Percentiles rank a stretch among this genome's conserved stretches.
phyloP scores from a whole-genome alignment of 78 protist species.

The Paulinella micropora region DNA sequence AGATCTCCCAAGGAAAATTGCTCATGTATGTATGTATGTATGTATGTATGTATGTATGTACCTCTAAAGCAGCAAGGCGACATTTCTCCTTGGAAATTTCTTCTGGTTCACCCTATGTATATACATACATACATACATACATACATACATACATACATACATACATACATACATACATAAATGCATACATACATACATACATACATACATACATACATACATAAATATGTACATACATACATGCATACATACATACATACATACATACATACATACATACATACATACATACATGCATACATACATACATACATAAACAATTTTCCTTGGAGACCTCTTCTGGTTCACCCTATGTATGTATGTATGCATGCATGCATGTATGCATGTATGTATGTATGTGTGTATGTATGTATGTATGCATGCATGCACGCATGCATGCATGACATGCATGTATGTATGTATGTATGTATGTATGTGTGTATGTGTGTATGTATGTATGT shows the following conservation, averaged over 20 bases:
- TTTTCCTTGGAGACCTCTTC: not conserved
- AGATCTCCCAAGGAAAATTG: no score
- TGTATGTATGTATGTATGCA: not conserved
- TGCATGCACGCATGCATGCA: not conserved
- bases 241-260: not conserved
- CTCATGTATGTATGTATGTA: not conserved
- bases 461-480: not conserved
- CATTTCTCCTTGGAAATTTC: not conserved
- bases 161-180: not conserved
- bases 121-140: not conserved
- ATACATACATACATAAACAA: no score
- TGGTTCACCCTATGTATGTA: not conserved
- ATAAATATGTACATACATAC: not conserved
- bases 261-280: not conserved
- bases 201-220: not conserved
- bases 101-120: not conserved
- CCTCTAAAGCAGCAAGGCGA: not conserved
- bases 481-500: not conserved
- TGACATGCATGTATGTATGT: not conserved
- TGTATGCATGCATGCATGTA: not conserved
- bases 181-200: not conserved
- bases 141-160: not conserved
- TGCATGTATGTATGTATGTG: not conserved
- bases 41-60: not conserved
- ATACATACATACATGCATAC: not conserved